Conservation (phyloP, 208 protist genomes). For the Acanthamoeba healyi region DNA sequence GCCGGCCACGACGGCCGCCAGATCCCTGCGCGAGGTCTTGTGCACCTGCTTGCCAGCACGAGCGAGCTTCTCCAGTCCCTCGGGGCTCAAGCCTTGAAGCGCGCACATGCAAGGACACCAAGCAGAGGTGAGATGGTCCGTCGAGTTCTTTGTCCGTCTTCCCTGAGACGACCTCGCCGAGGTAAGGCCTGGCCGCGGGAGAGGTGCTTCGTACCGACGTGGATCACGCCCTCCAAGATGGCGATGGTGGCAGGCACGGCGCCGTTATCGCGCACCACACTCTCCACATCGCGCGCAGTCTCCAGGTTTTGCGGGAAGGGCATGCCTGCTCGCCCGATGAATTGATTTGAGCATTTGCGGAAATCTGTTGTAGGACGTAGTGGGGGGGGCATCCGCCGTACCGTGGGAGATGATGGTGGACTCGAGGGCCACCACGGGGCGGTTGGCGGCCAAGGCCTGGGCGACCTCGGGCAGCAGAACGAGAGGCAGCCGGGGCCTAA, state of each 20-base stretch:
- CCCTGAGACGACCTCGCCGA: too few relatives aligned
- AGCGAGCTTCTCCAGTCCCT: slow-evolving; percentile 66
- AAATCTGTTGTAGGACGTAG: not conserved
- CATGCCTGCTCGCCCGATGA: slow-evolving; percentile 83
- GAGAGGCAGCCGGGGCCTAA: slow-evolving; percentile 2
- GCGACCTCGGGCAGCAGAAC: slow-evolving; percentile 84
- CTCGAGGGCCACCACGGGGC: slow-evolving; percentile 91
- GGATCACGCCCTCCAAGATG: slow-evolving; percentile 91
- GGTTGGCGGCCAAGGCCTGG: slow-evolving; percentile 83
- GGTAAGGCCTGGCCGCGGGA: too few relatives aligned
- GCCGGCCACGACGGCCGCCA: slow-evolving; percentile 86
- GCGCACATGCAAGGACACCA: not conserved
- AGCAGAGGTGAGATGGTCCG: too few relatives aligned
- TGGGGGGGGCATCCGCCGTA: too few relatives aligned
- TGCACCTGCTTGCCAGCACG: slow-evolving; percentile 67
- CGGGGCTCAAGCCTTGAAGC: slow-evolving; percentile 14
- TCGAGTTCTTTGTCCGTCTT: too few relatives aligned
- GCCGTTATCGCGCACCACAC: slow-evolving; percentile 89
- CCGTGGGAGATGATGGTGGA: slow-evolving; percentile 92
- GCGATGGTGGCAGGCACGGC: slow-evolving; percentile 95
- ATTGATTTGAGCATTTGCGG: not conserved
- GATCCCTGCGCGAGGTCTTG: slow-evolving; percentile 92
- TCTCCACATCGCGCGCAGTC: slow-evolving; percentile 90
- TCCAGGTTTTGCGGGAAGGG: slow-evolving; percentile 93
- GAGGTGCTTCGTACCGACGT: slow-evolving; percentile 92